Conservation (phyloP, 345 rosid genomes). For the Eucalyptus rudis region DNA sequence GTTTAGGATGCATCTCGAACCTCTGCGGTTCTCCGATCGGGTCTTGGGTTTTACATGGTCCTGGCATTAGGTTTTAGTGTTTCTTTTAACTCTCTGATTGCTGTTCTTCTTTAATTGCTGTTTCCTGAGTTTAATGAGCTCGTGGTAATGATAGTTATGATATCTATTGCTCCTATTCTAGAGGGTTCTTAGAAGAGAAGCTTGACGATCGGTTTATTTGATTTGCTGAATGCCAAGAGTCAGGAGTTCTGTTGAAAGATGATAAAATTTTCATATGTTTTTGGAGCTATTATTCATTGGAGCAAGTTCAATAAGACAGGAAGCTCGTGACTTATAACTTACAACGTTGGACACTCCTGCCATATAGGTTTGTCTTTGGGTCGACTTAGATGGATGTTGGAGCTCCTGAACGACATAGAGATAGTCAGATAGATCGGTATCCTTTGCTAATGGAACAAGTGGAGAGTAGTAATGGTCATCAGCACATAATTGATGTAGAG, state of each 20-base stretch:
- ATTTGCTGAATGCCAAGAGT: neutral
- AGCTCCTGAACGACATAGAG: slow-evolving; percentile 21
- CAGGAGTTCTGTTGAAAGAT: neutral
- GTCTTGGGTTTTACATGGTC: neutral
- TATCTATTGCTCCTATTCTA: neutral
- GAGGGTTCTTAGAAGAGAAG: neutral
- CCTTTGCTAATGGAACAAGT: slow-evolving; percentile 60
- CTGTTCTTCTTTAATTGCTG: neutral
- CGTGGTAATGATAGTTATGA: neutral
- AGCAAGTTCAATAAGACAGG: neutral
- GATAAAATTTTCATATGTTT: neutral
- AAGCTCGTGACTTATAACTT: neutral
- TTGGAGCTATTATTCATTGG: neutral
- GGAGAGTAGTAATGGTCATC: slow-evolving; percentile 12
- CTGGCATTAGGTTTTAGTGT: neutral
- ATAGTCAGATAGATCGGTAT: slow-evolving; percentile 22
- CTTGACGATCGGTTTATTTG: neutral
- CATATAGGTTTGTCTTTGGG: slow-evolving; percentile 2
- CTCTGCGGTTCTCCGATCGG: neutral
- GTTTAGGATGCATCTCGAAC: neutral
- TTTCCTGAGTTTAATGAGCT: neutral
- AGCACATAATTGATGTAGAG: slow-evolving; percentile 51
- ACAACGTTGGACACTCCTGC: neutral
- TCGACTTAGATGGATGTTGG: slow-evolving; percentile 49
- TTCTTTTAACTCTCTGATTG: neutral